Percentiles rank a stretch among this genome's conserved stretches.
Conservation (phyloP, 139 green algal genomes). For the Desmodesmus armatus region DNA sequence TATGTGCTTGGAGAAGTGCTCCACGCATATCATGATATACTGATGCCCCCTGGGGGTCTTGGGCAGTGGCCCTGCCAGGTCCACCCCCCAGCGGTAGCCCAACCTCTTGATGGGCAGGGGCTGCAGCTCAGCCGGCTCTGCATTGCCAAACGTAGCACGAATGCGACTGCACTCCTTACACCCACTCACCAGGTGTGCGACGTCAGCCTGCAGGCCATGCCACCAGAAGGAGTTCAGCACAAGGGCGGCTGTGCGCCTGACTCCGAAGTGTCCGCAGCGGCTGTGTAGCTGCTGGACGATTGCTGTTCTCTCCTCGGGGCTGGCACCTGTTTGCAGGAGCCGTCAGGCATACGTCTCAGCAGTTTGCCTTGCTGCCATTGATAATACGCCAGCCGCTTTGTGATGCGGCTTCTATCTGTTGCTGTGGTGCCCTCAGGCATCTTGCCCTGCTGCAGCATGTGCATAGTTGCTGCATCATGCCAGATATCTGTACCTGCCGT, state of each 20-base stretch:
- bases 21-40: conserved; percentile 35
- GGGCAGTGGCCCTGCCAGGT: conserved; percentile 25
- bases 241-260: neutral
- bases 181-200: neutral
- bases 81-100: conserved; percentile 38
- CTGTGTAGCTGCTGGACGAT: neutral
- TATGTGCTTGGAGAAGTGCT: conserved; percentile 43
- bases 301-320: neutral
- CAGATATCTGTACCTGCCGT: neutral
- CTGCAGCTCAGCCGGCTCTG: conserved; percentile 9
- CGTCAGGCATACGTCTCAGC: neutral
- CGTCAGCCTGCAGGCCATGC: neutral
- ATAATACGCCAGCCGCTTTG: conserved; percentile 9
- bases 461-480: neutral
- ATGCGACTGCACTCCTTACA: conserved; percentile 6
- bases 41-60: neutral
- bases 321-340: neutral
- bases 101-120: conserved; percentile 38
- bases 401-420: neutral
- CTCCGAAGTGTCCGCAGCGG: neutral
- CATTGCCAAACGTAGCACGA: neutral
- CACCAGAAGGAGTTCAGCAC: neutral
- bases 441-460: neutral
- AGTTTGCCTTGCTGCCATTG: neutral
- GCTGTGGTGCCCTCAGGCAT: neutral